phyloP scores from a whole-genome alignment of 1,284 basidiomycete species.

The Ustilago hordei region DNA sequence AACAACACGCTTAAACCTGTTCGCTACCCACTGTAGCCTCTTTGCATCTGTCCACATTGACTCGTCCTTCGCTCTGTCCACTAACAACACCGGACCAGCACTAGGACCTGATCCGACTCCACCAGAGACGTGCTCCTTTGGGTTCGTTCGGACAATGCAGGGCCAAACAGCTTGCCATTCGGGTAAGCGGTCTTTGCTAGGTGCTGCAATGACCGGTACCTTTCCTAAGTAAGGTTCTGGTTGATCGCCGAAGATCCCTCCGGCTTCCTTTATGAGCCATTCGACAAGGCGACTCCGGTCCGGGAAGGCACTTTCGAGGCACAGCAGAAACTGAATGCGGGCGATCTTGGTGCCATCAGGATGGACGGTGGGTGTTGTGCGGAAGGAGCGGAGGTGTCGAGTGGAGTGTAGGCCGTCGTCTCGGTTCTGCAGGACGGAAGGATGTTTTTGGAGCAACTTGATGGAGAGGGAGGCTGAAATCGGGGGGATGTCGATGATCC shows the following conservation, averaged over 20 bases:
- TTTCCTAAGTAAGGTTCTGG: conserved; percentile 71
- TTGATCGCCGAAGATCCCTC: conserved; percentile 15
- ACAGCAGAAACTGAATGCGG: conserved; percentile 43
- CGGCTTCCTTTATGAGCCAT: conserved; percentile 19
- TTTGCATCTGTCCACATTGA: conserved; percentile 29
- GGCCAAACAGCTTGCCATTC: conserved; percentile 70
- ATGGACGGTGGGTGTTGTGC: conserved; percentile 25
- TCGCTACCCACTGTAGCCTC: conserved; percentile 35
- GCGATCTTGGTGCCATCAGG: conserved; percentile 7
- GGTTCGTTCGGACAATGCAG: conserved; percentile 55
- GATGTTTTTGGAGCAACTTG: conserved; percentile 44
- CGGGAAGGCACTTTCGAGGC: conserved; percentile 30
- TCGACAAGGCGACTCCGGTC: conserved; percentile 19
- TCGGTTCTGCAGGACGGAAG: conserved; percentile 35
- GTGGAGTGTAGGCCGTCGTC: conserved; percentile 47
- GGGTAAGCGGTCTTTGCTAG: conserved; percentile 77
- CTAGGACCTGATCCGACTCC: neutral
- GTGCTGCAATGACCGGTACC: conserved; percentile 80
- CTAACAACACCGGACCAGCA: conserved; percentile 26
- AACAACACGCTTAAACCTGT: conserved; percentile 40
- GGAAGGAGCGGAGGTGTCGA: conserved; percentile 56
- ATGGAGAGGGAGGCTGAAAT: conserved; percentile 38
- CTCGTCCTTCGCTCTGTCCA: conserved; percentile 54
- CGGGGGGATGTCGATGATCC: conserved; percentile 83
- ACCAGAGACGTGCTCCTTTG: conserved; percentile 30